phyloP scores from a whole-genome alignment of 768 basidiomycete genomes.

The Leccinum subgranulosum region DNA sequence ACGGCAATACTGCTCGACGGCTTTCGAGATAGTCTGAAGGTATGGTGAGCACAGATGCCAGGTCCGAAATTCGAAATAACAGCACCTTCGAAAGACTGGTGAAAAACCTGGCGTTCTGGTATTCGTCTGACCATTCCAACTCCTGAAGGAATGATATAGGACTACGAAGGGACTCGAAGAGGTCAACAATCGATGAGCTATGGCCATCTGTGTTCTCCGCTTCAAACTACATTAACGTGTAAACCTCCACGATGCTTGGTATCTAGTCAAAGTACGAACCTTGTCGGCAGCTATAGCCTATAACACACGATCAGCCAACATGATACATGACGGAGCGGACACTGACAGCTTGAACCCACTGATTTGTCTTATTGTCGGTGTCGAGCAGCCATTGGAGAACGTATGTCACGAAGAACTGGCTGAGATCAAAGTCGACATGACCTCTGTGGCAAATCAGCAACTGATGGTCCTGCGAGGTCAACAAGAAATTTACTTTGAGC shows the following conservation, averaged over 20 bases:
- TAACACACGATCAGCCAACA: slow-evolving; percentile 7
- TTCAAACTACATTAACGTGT: slow-evolving; percentile 54
- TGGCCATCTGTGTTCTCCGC: slow-evolving; percentile 77
- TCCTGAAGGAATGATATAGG: slow-evolving; percentile 87
- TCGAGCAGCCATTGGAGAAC: slow-evolving; percentile 86
- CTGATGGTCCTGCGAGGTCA: background rate
- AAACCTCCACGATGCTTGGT: background rate
- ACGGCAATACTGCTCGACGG: slow-evolving; percentile 88
- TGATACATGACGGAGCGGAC: background rate
- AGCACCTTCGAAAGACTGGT: slow-evolving; percentile 84
- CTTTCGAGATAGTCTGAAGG: slow-evolving; percentile 81
- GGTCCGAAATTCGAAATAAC: background rate
- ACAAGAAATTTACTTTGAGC: slow-evolving; percentile 56
- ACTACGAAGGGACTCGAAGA: slow-evolving; percentile 91
- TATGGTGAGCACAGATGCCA: background rate
- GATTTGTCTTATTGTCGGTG: slow-evolving; percentile 84
- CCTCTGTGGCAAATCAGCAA: slow-evolving; percentile 37
- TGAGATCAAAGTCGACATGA: slow-evolving; percentile 62
- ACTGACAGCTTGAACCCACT: slow-evolving; percentile 92
- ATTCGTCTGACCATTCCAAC: slow-evolving; percentile 89
- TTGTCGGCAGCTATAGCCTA: slow-evolving; percentile 83
- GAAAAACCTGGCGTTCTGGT: slow-evolving; percentile 86
- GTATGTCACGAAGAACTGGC: slow-evolving; percentile 81
- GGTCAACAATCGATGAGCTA: slow-evolving; percentile 95
- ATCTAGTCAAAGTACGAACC: slow-evolving; percentile 37